A percentile compares a stretch with the other conserved stretches of the same genome.
These are phyloP conservation scores for Lactarius tabidus DNA, from an alignment of 768 basidiomycete species.

Conservation along the genomic window DNA sequence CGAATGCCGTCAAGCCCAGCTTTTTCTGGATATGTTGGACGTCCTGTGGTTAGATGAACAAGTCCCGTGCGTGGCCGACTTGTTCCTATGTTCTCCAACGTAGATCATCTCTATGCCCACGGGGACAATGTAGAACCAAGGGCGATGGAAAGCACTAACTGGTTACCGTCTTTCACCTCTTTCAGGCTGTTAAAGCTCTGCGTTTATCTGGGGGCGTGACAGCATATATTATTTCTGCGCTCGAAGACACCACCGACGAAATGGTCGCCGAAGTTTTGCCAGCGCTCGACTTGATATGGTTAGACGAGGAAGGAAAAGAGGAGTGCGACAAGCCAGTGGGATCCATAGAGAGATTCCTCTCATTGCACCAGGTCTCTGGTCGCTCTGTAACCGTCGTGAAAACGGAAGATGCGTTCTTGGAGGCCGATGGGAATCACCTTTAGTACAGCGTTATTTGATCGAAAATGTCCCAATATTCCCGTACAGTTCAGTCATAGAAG, in stretches of 20 bases:
- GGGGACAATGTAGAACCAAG: not conserved
- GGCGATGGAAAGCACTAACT: not conserved
- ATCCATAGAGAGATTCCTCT: too few relatives aligned
- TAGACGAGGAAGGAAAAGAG: too few relatives aligned
- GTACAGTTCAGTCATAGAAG: too few relatives aligned
- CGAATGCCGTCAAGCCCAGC: not conserved
- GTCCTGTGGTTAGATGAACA: not conserved
- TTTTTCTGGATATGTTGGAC: not conserved
- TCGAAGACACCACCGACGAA: not conserved
- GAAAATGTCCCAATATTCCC: too few relatives aligned
- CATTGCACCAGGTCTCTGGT: too few relatives aligned
- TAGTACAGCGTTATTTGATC: too few relatives aligned
- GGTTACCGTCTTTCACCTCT: not conserved
- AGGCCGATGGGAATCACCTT: too few relatives aligned
- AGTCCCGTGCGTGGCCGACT: not conserved
- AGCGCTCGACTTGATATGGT: too few relatives aligned
- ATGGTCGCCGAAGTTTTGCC: not conserved
- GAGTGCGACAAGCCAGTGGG: too few relatives aligned
- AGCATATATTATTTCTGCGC: not conserved
- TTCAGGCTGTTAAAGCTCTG: not conserved
- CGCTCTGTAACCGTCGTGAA: too few relatives aligned
- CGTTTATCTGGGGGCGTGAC: not conserved
- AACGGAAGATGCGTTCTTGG: too few relatives aligned
- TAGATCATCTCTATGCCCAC: not conserved
- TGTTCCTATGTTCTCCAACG: not conserved